Conservation (phyloP, 78 protist species). For the Chrysochromulina parva region DNA sequence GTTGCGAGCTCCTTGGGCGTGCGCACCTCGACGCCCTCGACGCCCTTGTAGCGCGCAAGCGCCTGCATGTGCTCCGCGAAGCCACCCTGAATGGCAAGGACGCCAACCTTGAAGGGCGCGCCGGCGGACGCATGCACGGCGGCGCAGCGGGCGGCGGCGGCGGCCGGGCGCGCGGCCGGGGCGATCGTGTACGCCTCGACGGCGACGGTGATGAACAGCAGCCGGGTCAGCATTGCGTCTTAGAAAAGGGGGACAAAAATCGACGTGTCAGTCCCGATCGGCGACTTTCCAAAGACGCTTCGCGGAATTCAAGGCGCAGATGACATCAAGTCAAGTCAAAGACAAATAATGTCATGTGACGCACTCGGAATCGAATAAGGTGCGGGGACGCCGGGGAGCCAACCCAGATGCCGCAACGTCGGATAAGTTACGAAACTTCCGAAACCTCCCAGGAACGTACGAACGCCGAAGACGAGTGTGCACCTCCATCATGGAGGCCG, state of each 20-base stretch:
- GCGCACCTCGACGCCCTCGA: slow-evolving; percentile 27
- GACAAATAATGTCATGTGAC: too few relatives aligned
- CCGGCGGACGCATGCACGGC: background rate
- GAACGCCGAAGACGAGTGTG: too few relatives aligned
- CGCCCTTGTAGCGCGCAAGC: slow-evolving; percentile 2
- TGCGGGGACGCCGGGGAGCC: too few relatives aligned
- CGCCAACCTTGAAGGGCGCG: slow-evolving; percentile 24
- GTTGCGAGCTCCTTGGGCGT: background rate
- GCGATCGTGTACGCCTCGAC: background rate
- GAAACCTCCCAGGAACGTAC: too few relatives aligned
- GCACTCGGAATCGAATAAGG: too few relatives aligned
- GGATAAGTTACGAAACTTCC: too few relatives aligned
- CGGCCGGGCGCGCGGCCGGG: background rate
- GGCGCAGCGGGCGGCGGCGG: background rate
- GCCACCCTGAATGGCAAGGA: slow-evolving; percentile 51
- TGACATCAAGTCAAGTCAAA: too few relatives aligned
- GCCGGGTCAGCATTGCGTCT: too few relatives aligned
- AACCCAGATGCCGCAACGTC: too few relatives aligned
- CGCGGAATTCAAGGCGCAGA: too few relatives aligned
- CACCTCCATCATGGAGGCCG: too few relatives aligned
- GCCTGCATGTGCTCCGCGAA: slow-evolving; percentile 35
- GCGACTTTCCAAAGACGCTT: too few relatives aligned
- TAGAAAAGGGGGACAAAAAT: background rate
- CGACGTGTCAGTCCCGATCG: background rate
- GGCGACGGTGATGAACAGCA: background rate